Percentiles rank a stretch among this genome's conserved stretches.
phyloP scores from a whole-genome alignment of 768 basidiomycete species.

The Candolleomyces efflorescens region DNA sequence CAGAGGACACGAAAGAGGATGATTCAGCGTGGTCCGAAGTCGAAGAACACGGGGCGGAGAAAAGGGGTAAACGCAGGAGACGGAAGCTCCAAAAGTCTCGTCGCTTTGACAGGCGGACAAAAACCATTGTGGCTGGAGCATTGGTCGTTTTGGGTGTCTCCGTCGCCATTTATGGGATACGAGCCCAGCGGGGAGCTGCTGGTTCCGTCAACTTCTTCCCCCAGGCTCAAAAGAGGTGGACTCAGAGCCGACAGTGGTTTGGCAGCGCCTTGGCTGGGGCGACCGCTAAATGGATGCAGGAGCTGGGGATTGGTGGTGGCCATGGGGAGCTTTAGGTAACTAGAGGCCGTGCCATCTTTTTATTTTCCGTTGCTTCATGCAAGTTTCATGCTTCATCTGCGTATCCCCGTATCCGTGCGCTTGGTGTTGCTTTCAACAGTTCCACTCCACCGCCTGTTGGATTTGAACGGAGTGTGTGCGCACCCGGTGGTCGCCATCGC shows the following conservation, averaged over 20 bases:
- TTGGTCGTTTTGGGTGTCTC: conserved; percentile 69
- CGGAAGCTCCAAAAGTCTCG: conserved; percentile 6
- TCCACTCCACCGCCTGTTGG: too few relatives aligned
- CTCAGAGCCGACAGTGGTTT: conserved; percentile 4
- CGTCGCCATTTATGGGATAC: conserved; percentile 53
- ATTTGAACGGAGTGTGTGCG: too few relatives aligned
- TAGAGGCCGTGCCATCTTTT: background rate
- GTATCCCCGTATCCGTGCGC: too few relatives aligned
- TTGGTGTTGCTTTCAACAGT: too few relatives aligned
- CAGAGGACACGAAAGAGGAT: conserved; percentile 14
- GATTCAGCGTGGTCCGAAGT: background rate
- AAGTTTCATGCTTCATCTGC: too few relatives aligned
- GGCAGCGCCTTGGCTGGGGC: conserved; percentile 3
- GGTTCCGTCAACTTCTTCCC: background rate
- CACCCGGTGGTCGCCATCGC: too few relatives aligned
- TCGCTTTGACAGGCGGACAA: conserved; percentile 23
- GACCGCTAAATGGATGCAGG: background rate
- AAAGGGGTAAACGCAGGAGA: conserved; percentile 2
- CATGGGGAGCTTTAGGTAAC: background rate
- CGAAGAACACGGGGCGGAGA: background rate
- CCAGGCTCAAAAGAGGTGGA: conserved; percentile 5
- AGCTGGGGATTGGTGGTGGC: background rate
- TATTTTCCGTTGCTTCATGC: background rate
- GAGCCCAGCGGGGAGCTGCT: background rate
- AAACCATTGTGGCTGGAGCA: conserved; percentile 57